Evolutionary conservation across 345 rosid species (phyloP), one percentile per base, ranked within the genome.

Genomic region (Jatropha curcas): DNA sequence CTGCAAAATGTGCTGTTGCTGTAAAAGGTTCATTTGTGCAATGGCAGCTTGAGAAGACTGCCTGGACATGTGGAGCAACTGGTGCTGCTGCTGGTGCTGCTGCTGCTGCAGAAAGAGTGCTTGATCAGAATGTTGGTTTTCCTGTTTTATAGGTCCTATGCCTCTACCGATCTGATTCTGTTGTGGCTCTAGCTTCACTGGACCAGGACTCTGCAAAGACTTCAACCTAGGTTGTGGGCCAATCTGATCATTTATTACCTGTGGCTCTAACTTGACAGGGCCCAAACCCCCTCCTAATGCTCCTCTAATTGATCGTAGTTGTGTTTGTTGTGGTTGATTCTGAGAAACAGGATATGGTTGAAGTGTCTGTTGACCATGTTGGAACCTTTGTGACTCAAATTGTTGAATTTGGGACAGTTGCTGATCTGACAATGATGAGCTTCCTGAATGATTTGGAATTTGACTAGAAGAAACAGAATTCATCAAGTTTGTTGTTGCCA

Each of bases 251-350:
- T 76, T 81, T 0, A 82, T 67, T 74, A 79, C 81, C 76, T 90
- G 96, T 31, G 93, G 88, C 75, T 94, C 98, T 85, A 89, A 24
- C 86, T 92, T 94, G 52, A 94, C 93, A 43, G 85, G 77, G 50
- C 12, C 50, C 62, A 91, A 91, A 45, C 83, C 86, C 70, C 92
- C 88, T 45, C 86, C 80, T 77, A 88, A 68, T 25, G 92, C 92
- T 35, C 90, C 97, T 61, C 90, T 81, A 65, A 81, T 46, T 2
- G 86, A 61, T 28, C 88, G 80, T 81, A 84, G 86, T 70, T 90
- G 97, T 68, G 92, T 96, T 74, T 74, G 87, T 65, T 48, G 85
- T 74, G 81, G 87, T 56, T 79, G 91, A 41, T 65, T 76, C 48
- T 76, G 84, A 53, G 86, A 68, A 11, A 74, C 73, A 77, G 88